These are phyloP conservation scores for Boletus speciosus DNA, from an alignment of 768 basidiomycete genomes.

Conservation along the genomic window DNA sequence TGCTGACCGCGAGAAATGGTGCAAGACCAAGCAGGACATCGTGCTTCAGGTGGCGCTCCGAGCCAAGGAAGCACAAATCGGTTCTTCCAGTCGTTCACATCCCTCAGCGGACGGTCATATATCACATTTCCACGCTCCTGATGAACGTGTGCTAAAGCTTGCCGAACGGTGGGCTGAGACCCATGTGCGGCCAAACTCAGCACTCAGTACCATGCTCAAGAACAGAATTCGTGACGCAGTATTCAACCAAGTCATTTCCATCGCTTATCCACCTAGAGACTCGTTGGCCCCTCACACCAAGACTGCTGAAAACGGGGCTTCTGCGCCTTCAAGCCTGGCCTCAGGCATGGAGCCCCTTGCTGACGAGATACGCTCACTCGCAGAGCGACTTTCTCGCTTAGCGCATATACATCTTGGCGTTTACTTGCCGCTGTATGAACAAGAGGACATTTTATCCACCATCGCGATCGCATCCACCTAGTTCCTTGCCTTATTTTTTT, in stretches of 20 bases:
- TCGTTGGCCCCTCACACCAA: constrained; percentile 30
- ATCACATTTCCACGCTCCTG: constrained; percentile 35
- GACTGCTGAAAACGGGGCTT: constrained; percentile 20
- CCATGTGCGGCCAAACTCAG: constrained; percentile 59
- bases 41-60: constrained; percentile 74
- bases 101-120: constrained; percentile 27
- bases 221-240: constrained; percentile 62
- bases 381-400: constrained; percentile 68
- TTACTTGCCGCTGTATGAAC: constrained; percentile 75
- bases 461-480: constrained; percentile 18
- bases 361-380: constrained; percentile 62
- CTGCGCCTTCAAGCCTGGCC: constrained; percentile 23
- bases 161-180: constrained; percentile 70
- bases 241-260: constrained; percentile 54
- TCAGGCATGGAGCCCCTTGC: constrained; percentile 71
- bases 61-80: constrained; percentile 45
- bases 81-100: constrained; percentile 23
- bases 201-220: constrained; percentile 58
- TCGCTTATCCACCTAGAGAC: constrained; percentile 48
- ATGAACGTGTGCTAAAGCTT: constrained; percentile 51
- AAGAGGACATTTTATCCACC: constrained; percentile 41
- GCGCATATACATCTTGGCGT: constrained; percentile 72
- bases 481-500: constrained; percentile 11
- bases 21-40: constrained; percentile 56
- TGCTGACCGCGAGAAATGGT: constrained; percentile 51